A percentile compares a stretch with the other conserved stretches of the same genome.
These are phyloP conservation scores for Asterionellopsis glacialis DNA, from an alignment of 108 stramenopile species.

Conservation along the genomic window DNA sequence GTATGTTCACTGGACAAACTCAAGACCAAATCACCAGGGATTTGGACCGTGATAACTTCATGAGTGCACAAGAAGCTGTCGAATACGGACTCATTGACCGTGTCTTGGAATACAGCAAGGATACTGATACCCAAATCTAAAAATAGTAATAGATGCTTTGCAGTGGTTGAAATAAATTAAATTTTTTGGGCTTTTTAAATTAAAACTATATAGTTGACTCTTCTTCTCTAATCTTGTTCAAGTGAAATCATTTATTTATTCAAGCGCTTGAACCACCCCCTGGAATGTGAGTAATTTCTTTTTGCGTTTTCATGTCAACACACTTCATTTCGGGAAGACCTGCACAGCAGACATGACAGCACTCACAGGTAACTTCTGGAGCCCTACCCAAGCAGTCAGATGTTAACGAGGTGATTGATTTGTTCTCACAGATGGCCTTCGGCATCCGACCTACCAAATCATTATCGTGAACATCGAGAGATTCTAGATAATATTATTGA, in stretches of 20 bases:
- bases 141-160: not conserved
- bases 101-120: constrained; percentile 79
- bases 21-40: constrained; percentile 82
- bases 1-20: constrained; percentile 97
- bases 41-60: constrained; percentile 97
- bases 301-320: constrained; percentile 34
- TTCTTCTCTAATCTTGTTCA: no score
- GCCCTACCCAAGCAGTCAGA: constrained; percentile 47
- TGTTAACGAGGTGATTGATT: constrained; percentile 33
- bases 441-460: constrained; percentile 52
- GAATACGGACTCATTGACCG: constrained; percentile 95
- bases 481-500: constrained; percentile 16
- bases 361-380: constrained; percentile 58
- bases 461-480: constrained; percentile 55
- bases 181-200: no score
- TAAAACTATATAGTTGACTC: no score
- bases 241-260: no score
- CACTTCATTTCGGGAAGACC: constrained; percentile 47
- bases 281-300: constrained; percentile 14
- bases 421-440: constrained; percentile 42
- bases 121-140: constrained; percentile 45
- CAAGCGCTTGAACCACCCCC: no score
- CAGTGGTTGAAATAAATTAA: no score
- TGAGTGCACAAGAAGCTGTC: constrained; percentile 93
- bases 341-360: constrained; percentile 56